Evolutionary conservation across 1,139 yeast species (phyloP).

Genomic region (Chernovozyma sophiae-reginae): DNA sequence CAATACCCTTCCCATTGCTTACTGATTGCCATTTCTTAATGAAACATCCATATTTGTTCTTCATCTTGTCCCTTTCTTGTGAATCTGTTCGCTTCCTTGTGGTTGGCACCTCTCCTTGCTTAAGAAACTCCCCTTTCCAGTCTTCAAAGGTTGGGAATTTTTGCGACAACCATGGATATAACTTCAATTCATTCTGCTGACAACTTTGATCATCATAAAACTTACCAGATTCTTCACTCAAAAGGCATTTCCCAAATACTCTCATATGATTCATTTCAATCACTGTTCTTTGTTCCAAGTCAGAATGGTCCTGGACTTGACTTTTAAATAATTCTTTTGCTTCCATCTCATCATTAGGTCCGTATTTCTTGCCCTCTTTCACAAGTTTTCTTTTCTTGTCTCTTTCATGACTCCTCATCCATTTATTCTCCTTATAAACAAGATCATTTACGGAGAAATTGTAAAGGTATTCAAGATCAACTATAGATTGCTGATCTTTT

Average conservation of each 20-base stretch:
- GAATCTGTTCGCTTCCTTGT: not conserved
- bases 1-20: constrained; percentile 31
- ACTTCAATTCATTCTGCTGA: constrained; percentile 4
- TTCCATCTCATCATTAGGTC: constrained; percentile 11
- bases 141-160: constrained; percentile 13
- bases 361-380: constrained; percentile 11
- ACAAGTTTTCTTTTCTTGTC: constrained; percentile 11
- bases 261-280: constrained; percentile 24
- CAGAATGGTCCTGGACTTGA: constrained; percentile 13
- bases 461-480: constrained; percentile 16
- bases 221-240: constrained; percentile 6
- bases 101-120: constrained; percentile 11
- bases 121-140: constrained; percentile 14
- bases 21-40: constrained; percentile 11
- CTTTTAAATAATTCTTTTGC: constrained; percentile 11
- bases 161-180: constrained; percentile 17
- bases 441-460: constrained; percentile 15
- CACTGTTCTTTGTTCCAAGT: constrained; percentile 19
- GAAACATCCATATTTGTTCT: constrained; percentile 10
- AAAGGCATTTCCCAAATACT: constrained; percentile 29
- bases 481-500: constrained; percentile 8
- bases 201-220: not conserved
- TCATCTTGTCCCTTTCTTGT: not conserved
- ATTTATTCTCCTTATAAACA: constrained; percentile 24
- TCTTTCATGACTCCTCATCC: constrained; percentile 19